Base-by-base conservation (phyloP, 1,284 basidiomycete species). In the Spongispora temasekensis region DNA sequence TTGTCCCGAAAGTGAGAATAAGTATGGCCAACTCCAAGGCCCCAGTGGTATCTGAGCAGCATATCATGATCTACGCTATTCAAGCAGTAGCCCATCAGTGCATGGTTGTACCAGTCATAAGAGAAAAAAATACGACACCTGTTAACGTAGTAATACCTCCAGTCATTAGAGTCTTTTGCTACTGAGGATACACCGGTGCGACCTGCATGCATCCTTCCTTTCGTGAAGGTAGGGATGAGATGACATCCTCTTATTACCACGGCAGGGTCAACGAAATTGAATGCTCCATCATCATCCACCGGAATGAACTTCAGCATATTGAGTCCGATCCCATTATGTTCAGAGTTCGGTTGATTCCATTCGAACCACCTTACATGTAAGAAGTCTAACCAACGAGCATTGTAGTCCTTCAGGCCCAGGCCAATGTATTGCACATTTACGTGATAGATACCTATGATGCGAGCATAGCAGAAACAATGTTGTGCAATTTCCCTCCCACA, bases 181-280 rank as follows among this genome's bases (percentile, higher is more conserved):
- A 53, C 17, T 13, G 21, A 23, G 15, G 52, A 53, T 23, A 53
- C 32, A 7, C 10, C 32, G 13, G 13, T 34, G 32, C 19, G 15
- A 21, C 35, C 32, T 21, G 23, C 17, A 12, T 31, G 23, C 19
- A 13, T 34, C 23, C 23, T n/a, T 42, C 40, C 59, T 57, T 59
- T 13, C 15, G 34, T n/a, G 46, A 65, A 66, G 2, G 48, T 40
- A 1, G 65, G 65, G 7, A 67, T 64, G 10, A 66, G 23, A 42
- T 66, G 65, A 15, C 54, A 55, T 8, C 51, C 59, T 25, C 65
- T 51, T 1, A 66, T 19, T 3, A 66, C 42, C 19, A 60, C 15
- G 2, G 34, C 30, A 13, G 64, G 65, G 44, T 67, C 61, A 15
- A 67, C 15, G 28, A 67, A 67, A 3, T 61, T 63, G n/a, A 66